Evolutionary conservation across 2,329 filamentous ascomycete genomes (phyloP).

Genomic region (Pseudofabraea citricarpa): DNA sequence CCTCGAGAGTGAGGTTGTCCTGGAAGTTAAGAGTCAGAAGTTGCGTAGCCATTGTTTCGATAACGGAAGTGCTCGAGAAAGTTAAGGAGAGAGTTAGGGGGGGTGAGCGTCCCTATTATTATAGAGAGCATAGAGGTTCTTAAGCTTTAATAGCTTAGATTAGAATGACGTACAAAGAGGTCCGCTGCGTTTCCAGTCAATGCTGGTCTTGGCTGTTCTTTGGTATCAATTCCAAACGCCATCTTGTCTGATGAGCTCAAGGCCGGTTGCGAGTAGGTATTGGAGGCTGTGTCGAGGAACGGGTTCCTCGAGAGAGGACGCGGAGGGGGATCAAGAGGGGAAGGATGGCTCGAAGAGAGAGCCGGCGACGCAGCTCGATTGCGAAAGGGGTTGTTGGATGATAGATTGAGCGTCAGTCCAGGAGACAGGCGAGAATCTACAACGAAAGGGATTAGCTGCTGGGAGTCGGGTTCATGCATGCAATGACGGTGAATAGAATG

Average conservation of each 20-base stretch:
- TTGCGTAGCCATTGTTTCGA: constrained; percentile 4
- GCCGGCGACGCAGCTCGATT: constrained; percentile 63
- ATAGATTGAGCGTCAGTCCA: constrained; percentile 58
- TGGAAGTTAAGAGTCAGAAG: constrained; percentile 36
- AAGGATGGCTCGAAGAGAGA: constrained; percentile 39
- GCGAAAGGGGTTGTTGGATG: constrained; percentile 75
- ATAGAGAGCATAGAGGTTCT: background rate
- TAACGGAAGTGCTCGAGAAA: constrained; percentile 24
- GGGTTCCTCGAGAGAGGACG: constrained; percentile 70
- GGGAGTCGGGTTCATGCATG: constrained; percentile 24
- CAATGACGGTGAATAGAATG: constrained; percentile 13
- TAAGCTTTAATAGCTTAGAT: constrained; percentile 11
- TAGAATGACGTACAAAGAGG: constrained; percentile 63
- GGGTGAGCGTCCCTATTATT: background rate
- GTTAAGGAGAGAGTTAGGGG: constrained; percentile 20
- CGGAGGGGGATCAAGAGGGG: constrained; percentile 51
- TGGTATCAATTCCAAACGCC: constrained; percentile 37
- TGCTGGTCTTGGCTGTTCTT: constrained; percentile 33
- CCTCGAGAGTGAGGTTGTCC: constrained; percentile 65
- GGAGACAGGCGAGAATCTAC: constrained; percentile 37
- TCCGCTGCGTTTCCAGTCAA: constrained; percentile 55
- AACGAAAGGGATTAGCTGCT: constrained; percentile 21
- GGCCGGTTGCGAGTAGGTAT: constrained; percentile 6
- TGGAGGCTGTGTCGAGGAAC: constrained; percentile 55
- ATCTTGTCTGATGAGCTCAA: constrained; percentile 40